A percentile compares a stretch with the other conserved stretches of the same genome.
Evolutionary conservation across 306 rosid species (phyloP).

Genomic region (Dryas octopetala): DNA sequence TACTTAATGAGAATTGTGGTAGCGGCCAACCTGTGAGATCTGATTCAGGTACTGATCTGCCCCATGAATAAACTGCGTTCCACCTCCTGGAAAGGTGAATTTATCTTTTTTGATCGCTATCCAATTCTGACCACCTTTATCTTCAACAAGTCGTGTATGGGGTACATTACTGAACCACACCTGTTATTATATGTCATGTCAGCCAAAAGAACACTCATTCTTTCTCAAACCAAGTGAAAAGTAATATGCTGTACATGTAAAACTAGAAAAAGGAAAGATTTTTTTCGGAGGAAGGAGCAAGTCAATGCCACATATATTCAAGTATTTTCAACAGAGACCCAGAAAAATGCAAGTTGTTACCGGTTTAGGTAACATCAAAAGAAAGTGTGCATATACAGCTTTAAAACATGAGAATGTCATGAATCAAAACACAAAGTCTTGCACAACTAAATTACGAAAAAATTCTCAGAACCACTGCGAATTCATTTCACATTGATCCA

Average conservation of each 20-base stretch:
- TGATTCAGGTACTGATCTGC: constrained; percentile 72
- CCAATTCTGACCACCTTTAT: constrained; percentile 91
- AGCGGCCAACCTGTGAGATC: constrained; percentile 59
- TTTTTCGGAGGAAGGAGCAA: constrained; percentile 8
- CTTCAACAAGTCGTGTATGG: constrained; percentile 72
- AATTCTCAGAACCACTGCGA: background rate
- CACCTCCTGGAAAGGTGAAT: constrained; percentile 75
- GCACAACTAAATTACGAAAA: background rate
- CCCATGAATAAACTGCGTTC: constrained; percentile 82
- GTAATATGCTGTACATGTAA: background rate
- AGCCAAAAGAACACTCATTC: constrained; percentile 18
- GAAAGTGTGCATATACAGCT: background rate
- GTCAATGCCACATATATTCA: constrained; percentile 5
- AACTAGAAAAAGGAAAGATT: background rate
- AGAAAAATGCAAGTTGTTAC: background rate
- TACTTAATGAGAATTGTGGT: constrained; percentile 10
- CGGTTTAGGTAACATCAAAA: background rate
- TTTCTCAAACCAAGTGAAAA: constrained; percentile 8
- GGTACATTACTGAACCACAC: constrained; percentile 92
- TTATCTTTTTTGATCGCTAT: constrained; percentile 59
- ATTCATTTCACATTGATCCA: background rate
- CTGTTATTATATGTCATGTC: constrained; percentile 41
- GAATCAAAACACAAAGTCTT: background rate
- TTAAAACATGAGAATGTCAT: background rate
- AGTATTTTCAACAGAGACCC: background rate